A percentile compares a stretch with the other conserved stretches of the same genome.
Evolutionary conservation across 805 yeast species (phyloP).

Genomic region (Naumovozyma baii): DNA sequence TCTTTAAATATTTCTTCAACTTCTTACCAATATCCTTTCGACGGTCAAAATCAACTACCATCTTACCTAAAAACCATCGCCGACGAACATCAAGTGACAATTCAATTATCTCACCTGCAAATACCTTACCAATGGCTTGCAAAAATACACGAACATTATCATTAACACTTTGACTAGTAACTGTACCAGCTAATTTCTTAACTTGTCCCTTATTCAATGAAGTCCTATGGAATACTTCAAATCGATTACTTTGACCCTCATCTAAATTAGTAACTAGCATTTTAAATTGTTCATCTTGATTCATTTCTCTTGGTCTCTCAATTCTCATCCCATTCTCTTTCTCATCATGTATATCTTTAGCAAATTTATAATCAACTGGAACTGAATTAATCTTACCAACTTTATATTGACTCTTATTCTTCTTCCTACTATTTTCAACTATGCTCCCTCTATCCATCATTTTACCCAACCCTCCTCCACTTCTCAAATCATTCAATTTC

Average conservation of each 20-base stretch:
- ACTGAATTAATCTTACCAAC: conserved; percentile 15
- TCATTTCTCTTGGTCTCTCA: conserved; percentile 26
- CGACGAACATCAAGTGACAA: conserved; percentile 65
- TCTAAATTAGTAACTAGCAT: conserved; percentile 64
- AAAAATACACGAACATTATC: conserved; percentile 71
- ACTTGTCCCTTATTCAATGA: conserved; percentile 64
- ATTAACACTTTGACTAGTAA: conserved; percentile 70
- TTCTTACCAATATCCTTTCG: conserved; percentile 33
- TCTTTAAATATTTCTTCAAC: conserved; percentile 31
- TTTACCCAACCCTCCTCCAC: conserved; percentile 26
- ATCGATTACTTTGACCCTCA: conserved; percentile 75
- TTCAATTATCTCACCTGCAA: conserved; percentile 84
- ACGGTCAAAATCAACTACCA: conserved; percentile 31
- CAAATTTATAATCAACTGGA: conserved; percentile 19
- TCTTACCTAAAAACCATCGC: conserved; percentile 38
- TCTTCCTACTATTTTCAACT: not conserved
- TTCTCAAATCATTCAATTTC: conserved; percentile 25
- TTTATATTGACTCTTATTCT: conserved; percentile 2
- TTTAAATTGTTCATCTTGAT: conserved; percentile 48
- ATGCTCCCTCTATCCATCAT: not conserved
- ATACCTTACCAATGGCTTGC: conserved; percentile 80
- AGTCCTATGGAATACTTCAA: conserved; percentile 78
- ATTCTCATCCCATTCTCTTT: conserved; percentile 1
- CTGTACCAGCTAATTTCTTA: conserved; percentile 68
- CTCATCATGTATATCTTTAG: conserved; percentile 21